Evolutionary conservation across 495 filamentous ascomycete genomes (phyloP).

Genomic region (Aspergillus hancockii): DNA sequence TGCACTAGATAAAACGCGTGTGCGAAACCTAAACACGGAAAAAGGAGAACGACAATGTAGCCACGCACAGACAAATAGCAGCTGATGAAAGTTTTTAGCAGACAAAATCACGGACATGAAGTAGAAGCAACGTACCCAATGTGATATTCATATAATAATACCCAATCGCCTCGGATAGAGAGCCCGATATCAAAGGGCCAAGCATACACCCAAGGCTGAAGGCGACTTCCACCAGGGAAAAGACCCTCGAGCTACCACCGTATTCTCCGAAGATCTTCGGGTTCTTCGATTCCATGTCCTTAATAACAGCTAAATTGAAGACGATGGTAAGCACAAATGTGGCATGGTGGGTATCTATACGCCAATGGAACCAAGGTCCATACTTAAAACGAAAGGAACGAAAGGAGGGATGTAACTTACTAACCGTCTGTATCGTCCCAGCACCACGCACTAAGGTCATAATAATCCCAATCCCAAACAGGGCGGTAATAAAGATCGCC

Average conservation of each 20-base stretch:
- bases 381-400: not conserved
- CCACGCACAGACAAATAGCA: not conserved
- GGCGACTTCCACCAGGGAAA: slow-evolving; percentile 26
- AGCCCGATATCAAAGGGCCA: slow-evolving; percentile 29
- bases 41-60: not conserved
- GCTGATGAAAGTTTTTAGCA: not conserved
- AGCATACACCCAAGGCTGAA: slow-evolving; percentile 27
- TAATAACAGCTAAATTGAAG: slow-evolving; percentile 9
- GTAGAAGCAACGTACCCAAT: slow-evolving; percentile 20
- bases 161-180: slow-evolving; percentile 25
- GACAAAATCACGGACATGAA: not conserved
- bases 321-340: not conserved
- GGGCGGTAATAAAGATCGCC: slow-evolving; percentile 21
- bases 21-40: not conserved
- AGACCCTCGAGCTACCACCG: slow-evolving; percentile 28
- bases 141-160: slow-evolving; percentile 25
- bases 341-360: no score
- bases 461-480: slow-evolving; percentile 21
- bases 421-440: slow-evolving; percentile 10
- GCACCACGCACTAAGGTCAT: slow-evolving; percentile 29
- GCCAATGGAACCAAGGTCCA: no score
- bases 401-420: slow-evolving; percentile 1
- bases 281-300: slow-evolving; percentile 17
- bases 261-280: slow-evolving; percentile 23
- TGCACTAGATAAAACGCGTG: no score